Percentiles rank a stretch among this genome's conserved stretches.
Evolutionary conservation across 257 asterid species (phyloP).

Genomic region (Solanum lignicaule): DNA sequence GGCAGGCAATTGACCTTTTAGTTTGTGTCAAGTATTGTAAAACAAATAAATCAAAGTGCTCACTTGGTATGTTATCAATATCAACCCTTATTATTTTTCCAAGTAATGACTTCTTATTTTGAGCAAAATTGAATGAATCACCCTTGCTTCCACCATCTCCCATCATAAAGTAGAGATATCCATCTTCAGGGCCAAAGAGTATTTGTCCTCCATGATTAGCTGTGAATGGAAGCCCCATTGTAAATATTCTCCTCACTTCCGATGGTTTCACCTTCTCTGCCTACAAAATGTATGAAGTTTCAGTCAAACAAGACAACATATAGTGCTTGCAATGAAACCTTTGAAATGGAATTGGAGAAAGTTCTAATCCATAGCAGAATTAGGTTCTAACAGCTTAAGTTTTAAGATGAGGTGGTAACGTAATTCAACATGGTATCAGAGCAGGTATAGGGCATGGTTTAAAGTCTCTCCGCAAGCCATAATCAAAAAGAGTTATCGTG

Average conservation of each 20-base stretch:
- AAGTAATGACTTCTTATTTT: slow-evolving; percentile 77
- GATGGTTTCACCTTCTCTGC: slow-evolving; percentile 40
- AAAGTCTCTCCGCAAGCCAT: background rate
- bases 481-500: background rate
- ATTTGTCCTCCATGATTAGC: slow-evolving; percentile 79
- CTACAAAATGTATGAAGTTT: slow-evolving; percentile 18
- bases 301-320: background rate
- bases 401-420: background rate
- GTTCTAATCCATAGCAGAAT: background rate
- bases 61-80: slow-evolving; percentile 64
- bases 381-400: background rate
- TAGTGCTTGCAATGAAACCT: background rate
- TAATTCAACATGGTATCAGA: background rate
- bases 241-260: slow-evolving; percentile 69
- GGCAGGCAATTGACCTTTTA: background rate
- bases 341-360: background rate
- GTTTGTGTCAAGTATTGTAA: background rate
- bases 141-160: slow-evolving; percentile 92
- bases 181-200: slow-evolving; percentile 78
- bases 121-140: slow-evolving; percentile 72
- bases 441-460: background rate
- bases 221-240: slow-evolving; percentile 74
- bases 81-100: slow-evolving; percentile 84
- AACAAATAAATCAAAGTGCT: slow-evolving; percentile 9
- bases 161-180: slow-evolving; percentile 68